Evolutionary conservation across 805 yeast species (phyloP).

Genomic region (Sporopachydermia lactativora): DNA sequence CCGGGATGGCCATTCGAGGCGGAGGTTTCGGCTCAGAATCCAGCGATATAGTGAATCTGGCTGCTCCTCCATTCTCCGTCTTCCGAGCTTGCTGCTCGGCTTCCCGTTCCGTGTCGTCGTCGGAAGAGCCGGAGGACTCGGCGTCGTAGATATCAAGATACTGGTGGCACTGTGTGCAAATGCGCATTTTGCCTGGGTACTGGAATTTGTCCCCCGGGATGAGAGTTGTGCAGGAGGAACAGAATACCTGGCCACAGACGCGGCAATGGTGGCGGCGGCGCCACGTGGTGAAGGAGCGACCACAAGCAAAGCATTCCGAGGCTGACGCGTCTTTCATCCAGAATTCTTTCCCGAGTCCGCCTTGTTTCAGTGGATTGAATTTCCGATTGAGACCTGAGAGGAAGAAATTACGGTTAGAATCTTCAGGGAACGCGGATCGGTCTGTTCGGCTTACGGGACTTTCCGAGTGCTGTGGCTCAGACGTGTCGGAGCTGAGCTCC

Average conservation of each 20-base stretch:
- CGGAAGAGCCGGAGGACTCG: slow-evolving; percentile 39
- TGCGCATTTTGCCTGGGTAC: slow-evolving; percentile 55
- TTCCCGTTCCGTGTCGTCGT: slow-evolving; percentile 1
- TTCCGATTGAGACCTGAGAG: slow-evolving; percentile 2
- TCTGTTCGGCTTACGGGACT: no score
- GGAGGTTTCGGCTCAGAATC: slow-evolving; percentile 32
- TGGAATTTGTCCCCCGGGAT: slow-evolving; percentile 53
- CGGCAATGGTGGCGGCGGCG: slow-evolving; percentile 91
- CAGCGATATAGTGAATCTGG: slow-evolving; percentile 14
- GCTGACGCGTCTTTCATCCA: slow-evolving; percentile 97
- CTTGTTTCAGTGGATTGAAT: slow-evolving; percentile 9
- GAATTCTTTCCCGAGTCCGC: slow-evolving; percentile 59
- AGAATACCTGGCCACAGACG: slow-evolving; percentile 91
- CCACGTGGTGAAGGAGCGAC: slow-evolving; percentile 63
- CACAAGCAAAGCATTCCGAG: slow-evolving; percentile 75
- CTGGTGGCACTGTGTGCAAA: slow-evolving; percentile 54
- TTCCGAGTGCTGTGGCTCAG: slow-evolving; percentile 9
- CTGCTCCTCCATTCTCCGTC: neutral
- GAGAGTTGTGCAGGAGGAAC: slow-evolving; percentile 67
- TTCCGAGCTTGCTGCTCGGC: neutral
- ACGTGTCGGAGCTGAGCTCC: slow-evolving; percentile 11
- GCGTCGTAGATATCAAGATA: slow-evolving; percentile 18
- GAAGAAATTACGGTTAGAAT: slow-evolving; percentile 3
- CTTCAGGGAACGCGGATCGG: neutral
- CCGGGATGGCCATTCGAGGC: slow-evolving; percentile 70